A percentile compares a stretch with the other conserved stretches of the same genome.
These are phyloP conservation scores for Crucibulum parvulum DNA, from an alignment of 1,284 basidiomycete genomes.

Conservation along the genomic window DNA sequence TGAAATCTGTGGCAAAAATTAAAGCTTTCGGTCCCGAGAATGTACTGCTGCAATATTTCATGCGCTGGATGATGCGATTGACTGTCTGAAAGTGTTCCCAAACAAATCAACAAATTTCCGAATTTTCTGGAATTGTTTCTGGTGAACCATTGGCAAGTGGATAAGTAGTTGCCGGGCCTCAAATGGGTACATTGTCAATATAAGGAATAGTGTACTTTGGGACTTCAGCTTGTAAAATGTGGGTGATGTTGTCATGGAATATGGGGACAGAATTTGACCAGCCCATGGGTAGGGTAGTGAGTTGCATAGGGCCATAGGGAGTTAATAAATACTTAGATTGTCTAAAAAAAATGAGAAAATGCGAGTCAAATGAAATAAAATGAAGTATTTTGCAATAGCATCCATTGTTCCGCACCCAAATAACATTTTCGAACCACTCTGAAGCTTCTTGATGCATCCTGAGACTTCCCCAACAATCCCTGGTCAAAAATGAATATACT, in stretches of 20 bases:
- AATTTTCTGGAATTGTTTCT: constrained; percentile 32
- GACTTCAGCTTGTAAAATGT: constrained; percentile 43
- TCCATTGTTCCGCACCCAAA: too few species aligned
- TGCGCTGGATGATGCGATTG: constrained; percentile 25
- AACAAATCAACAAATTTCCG: constrained; percentile 35
- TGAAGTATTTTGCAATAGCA: too few species aligned
- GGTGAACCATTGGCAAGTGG: constrained; percentile 23
- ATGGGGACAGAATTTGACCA: constrained; percentile 47
- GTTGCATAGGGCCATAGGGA: constrained; percentile 35
- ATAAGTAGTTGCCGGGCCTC: constrained; percentile 30
- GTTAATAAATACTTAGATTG: too few species aligned
- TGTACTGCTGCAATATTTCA: constrained; percentile 21
- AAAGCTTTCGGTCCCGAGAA: constrained; percentile 18
- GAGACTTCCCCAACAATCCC: too few species aligned
- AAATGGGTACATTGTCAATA: constrained; percentile 37
- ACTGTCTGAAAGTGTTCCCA: constrained; percentile 37
- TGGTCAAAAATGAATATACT: too few species aligned
- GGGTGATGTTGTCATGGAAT: constrained; percentile 40
- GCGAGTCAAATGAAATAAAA: too few species aligned
- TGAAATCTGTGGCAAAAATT: constrained; percentile 19
- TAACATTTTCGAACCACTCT: too few species aligned
- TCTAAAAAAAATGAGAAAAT: too few species aligned
- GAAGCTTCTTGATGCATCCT: too few species aligned
- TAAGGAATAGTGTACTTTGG: constrained; percentile 35
- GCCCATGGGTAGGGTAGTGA: constrained; percentile 43